Percentiles rank a stretch among this genome's conserved stretches.
phyloP scores from a whole-genome alignment of 805 yeast genomes.

The Yamadazyma philogaea region DNA sequence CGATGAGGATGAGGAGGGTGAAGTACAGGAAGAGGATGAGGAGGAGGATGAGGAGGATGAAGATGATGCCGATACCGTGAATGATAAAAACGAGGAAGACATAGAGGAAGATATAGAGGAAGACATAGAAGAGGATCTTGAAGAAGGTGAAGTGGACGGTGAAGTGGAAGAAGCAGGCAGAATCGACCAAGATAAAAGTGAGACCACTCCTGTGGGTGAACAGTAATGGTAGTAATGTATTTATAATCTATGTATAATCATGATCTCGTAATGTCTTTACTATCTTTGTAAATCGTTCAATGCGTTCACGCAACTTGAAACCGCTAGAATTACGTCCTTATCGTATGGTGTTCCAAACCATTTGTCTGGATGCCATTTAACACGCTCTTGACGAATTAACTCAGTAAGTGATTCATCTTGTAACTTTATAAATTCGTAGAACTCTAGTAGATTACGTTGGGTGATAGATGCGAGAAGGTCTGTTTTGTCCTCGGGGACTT shows the following conservation, averaged over 20 bases:
- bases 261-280: constrained; percentile 9
- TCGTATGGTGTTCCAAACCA: constrained; percentile 35
- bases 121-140: constrained; percentile 28
- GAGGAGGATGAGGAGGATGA: constrained; percentile 42
- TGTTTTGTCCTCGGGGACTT: constrained; percentile 10
- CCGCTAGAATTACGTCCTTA: constrained; percentile 24
- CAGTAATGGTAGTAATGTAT: constrained; percentile 1
- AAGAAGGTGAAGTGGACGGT: constrained; percentile 10
- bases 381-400: constrained; percentile 46
- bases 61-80: constrained; percentile 29
- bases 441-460: constrained; percentile 21
- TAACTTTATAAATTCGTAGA: constrained; percentile 23
- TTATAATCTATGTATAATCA: constrained; percentile 6
- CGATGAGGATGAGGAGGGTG: constrained; percentile 55
- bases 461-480: constrained; percentile 18
- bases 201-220: constrained; percentile 11
- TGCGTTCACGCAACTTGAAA: constrained; percentile 32
- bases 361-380: constrained; percentile 72
- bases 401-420: constrained; percentile 17
- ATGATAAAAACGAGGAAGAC: constrained; percentile 35
- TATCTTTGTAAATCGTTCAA: constrained; percentile 17
- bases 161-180: not conserved
- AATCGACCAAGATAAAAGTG: constrained; percentile 1
- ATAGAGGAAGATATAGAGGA: constrained; percentile 36
- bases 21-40: constrained; percentile 54